Conservation (phyloP, 441 rosid species). For the Pelargonium exstipulatum region DNA sequence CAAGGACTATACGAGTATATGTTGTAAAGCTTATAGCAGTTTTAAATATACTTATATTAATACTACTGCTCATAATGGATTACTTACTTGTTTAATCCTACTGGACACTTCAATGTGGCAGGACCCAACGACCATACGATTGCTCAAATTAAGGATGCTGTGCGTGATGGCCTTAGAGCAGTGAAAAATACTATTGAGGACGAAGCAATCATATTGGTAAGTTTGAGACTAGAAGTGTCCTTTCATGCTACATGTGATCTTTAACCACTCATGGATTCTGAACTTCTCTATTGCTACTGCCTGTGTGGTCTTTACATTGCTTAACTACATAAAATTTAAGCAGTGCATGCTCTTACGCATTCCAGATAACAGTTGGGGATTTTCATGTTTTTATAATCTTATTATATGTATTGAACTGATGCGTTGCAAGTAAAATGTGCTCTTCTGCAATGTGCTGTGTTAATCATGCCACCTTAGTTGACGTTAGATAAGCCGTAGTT, state of each 20-base stretch:
- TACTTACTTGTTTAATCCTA: constrained; percentile 1
- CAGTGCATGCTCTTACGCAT: not conserved
- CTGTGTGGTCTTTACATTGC: not conserved
- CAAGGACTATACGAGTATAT: too few relatives aligned
- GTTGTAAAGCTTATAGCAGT: not conserved
- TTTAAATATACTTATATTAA: not conserved
- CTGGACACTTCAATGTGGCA: constrained; percentile 17
- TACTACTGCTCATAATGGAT: too few relatives aligned
- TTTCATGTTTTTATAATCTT: too few relatives aligned
- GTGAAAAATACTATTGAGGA: constrained; percentile 93
- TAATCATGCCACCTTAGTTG: not conserved
- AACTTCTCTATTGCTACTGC: not conserved
- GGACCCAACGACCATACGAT: constrained; percentile 97
- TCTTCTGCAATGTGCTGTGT: not conserved
- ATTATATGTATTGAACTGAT: too few relatives aligned
- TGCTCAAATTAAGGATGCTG: constrained; percentile 95
- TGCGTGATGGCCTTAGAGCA: constrained; percentile 87
- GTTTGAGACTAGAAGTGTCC: constrained; percentile 20
- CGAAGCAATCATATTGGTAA: constrained; percentile 79
- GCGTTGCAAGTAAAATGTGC: too few relatives aligned
- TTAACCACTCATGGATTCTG: not conserved
- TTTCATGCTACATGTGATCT: not conserved
- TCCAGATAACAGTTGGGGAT: not conserved
- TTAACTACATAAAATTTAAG: not conserved
- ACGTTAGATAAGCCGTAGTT: not conserved